These are phyloP conservation scores for Echria macrotheca DNA, from an alignment of 495 filamentous ascomycete species.

Conservation along the genomic window DNA sequence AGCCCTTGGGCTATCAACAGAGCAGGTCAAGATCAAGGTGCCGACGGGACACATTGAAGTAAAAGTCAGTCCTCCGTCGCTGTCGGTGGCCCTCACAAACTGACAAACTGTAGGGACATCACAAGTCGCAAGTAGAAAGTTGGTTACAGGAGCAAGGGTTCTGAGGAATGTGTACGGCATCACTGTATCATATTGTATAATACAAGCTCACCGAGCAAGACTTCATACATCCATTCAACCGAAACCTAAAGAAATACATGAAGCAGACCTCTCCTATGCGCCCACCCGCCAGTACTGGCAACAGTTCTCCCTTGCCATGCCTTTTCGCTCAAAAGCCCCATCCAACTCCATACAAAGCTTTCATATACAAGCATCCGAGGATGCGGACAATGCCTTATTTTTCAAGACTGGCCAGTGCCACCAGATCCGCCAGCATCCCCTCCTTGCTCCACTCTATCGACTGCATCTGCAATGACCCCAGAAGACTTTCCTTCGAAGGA, in stretches of 20 bases:
- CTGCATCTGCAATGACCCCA: slow-evolving; percentile 60
- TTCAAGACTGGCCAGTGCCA: slow-evolving; percentile 63
- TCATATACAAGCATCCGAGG: neutral
- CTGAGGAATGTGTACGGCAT: neutral
- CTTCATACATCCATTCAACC: slow-evolving; percentile 10
- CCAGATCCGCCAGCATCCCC: slow-evolving; percentile 64
- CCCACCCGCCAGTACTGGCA: neutral
- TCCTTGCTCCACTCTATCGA: slow-evolving; percentile 48
- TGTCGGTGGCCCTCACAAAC: too few relatives aligned
- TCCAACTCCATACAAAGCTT: slow-evolving; percentile 11
- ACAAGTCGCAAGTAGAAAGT: neutral
- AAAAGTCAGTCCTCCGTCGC: slow-evolving; percentile 42
- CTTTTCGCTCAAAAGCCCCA: slow-evolving; percentile 5
- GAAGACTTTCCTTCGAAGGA: slow-evolving; percentile 64
- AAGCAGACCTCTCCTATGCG: slow-evolving; percentile 12
- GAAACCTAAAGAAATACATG: slow-evolving; percentile 10
- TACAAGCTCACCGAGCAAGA: too few relatives aligned
- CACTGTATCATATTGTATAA: neutral
- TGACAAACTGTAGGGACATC: neutral
- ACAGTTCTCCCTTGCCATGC: slow-evolving; percentile 3
- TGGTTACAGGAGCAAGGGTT: slow-evolving; percentile 1
- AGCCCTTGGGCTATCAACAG: slow-evolving; percentile 38
- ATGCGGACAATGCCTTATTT: slow-evolving; percentile 21
- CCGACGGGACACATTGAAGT: slow-evolving; percentile 60
- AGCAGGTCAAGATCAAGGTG: slow-evolving; percentile 49